Conservation (phyloP, 148 eudicot genomes). For the Spergularia bocconei region DNA sequence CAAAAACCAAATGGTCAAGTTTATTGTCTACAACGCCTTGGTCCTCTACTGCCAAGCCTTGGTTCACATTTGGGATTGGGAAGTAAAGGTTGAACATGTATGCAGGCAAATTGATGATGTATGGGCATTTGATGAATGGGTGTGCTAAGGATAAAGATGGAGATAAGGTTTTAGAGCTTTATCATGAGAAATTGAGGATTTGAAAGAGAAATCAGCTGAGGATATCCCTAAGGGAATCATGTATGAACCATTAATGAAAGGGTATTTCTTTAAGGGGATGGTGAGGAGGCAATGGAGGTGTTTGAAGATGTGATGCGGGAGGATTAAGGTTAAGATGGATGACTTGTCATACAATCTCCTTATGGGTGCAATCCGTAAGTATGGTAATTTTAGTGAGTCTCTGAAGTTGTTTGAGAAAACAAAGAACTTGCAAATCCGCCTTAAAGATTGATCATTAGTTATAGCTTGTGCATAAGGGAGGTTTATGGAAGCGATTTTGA, state of each 20-base stretch:
- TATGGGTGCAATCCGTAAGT: conserved; percentile 73
- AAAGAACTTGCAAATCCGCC: conserved; percentile 74
- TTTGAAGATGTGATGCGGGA: conserved; percentile 48
- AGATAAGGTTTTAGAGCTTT: conserved; percentile 58
- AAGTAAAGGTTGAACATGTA: no score
- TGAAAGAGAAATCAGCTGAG: conserved; percentile 70
- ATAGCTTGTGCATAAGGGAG: conserved; percentile 62
- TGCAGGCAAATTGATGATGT: no score
- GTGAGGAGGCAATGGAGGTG: conserved; percentile 69
- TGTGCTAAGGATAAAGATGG: conserved; percentile 48
- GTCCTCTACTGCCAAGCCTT: no score
- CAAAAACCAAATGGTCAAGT: no score
- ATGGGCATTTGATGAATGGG: conserved; percentile 71
- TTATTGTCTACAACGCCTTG: no score
- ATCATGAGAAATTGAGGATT: no score
- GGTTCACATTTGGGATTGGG: no score
- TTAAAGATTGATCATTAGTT: conserved; percentile 51
- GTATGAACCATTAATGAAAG: conserved; percentile 77
- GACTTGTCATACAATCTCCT: conserved; percentile 66
- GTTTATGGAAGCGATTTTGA: conserved; percentile 68
- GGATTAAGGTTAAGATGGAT: conserved; percentile 59
- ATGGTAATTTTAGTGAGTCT: conserved; percentile 74
- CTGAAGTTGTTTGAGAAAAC: conserved; percentile 70
- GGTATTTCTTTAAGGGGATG: conserved; percentile 68
- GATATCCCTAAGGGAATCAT: conserved; percentile 57